These are phyloP conservation scores for Gossypium anomalum DNA, from an alignment of 345 rosid genomes.

Conservation along the genomic window DNA sequence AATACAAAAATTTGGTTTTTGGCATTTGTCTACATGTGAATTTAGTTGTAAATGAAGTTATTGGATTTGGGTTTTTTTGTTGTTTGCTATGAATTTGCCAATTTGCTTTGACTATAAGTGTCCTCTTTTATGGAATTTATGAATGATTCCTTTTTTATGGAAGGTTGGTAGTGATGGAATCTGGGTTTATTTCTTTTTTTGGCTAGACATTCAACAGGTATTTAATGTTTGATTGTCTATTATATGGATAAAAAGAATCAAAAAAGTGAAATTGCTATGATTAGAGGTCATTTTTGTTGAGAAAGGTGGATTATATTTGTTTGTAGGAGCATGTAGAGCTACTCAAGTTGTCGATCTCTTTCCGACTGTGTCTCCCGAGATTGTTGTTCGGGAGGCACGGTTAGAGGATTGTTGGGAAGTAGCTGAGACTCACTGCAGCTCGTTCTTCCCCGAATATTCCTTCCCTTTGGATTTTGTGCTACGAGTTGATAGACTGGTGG, in stretches of 20 bases:
- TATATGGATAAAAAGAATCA: not conserved
- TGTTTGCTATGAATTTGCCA: not conserved
- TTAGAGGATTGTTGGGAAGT: constrained; percentile 95
- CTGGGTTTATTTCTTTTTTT: not conserved
- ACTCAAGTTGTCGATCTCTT: constrained; percentile 75
- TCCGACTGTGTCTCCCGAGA: constrained; percentile 64
- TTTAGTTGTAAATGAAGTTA: not conserved
- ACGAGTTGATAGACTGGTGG: constrained; percentile 71
- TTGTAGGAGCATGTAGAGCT: constrained; percentile 62
- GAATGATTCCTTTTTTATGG: not conserved
- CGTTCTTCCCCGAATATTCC: constrained; percentile 79
- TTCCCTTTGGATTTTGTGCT: constrained; percentile 80
- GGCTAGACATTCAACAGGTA: not conserved
- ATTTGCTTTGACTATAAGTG: not conserved
- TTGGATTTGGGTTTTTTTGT: not conserved
- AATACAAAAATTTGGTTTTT: not conserved
- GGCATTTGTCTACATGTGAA: not conserved
- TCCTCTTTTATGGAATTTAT: not conserved
- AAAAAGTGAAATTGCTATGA: not conserved
- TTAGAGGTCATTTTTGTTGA: too few species aligned
- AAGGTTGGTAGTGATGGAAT: not conserved
- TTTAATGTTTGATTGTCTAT: not conserved
- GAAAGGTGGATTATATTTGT: not conserved
- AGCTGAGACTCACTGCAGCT: constrained; percentile 92
- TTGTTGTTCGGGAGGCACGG: constrained; percentile 90